A percentile compares a stretch with the other conserved stretches of the same genome.
phyloP scores from a whole-genome alignment of 2,329 filamentous ascomycete genomes.

The Hymenoscyphus fraxineus region DNA sequence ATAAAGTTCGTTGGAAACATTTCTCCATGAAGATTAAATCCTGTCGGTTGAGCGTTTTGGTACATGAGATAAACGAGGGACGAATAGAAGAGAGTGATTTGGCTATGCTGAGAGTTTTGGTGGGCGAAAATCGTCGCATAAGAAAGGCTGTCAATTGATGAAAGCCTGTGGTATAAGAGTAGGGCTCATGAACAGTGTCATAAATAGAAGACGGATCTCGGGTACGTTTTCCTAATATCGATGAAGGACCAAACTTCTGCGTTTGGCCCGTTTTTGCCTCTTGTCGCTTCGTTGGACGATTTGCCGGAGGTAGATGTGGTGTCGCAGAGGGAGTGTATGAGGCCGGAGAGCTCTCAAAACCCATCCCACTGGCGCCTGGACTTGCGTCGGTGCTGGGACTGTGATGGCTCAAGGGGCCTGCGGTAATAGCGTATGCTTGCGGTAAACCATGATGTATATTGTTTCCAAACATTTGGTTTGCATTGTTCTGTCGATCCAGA shows the following conservation, averaged over 20 bases:
- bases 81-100: constrained; percentile 85
- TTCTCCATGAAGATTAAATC: constrained; percentile 98
- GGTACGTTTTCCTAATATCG: constrained; percentile 46
- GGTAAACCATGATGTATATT: constrained; percentile 59
- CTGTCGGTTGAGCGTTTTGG: constrained; percentile 78
- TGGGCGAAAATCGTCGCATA: constrained; percentile 70
- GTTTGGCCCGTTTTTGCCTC: constrained; percentile 23
- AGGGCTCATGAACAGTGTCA: constrained; percentile 82
- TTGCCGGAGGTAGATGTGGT: constrained; percentile 21
- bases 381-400: constrained; percentile 64
- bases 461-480: constrained; percentile 36
- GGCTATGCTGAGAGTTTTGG: constrained; percentile 77
- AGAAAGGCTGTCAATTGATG: constrained; percentile 82
- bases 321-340: constrained; percentile 28
- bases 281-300: constrained; percentile 31
- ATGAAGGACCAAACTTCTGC: constrained; percentile 30
- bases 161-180: constrained; percentile 85
- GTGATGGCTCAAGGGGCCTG: constrained; percentile 57
- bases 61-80: constrained; percentile 89
- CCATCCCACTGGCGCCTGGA: constrained; percentile 50
- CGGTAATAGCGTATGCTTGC: constrained; percentile 62
- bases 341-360: constrained; percentile 53
- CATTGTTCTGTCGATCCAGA: constrained; percentile 43
- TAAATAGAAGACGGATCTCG: constrained; percentile 83
- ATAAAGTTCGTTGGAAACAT: constrained; percentile 87